Conservation (phyloP, 1,284 basidiomycete species). For the Jaminaea rosea region DNA sequence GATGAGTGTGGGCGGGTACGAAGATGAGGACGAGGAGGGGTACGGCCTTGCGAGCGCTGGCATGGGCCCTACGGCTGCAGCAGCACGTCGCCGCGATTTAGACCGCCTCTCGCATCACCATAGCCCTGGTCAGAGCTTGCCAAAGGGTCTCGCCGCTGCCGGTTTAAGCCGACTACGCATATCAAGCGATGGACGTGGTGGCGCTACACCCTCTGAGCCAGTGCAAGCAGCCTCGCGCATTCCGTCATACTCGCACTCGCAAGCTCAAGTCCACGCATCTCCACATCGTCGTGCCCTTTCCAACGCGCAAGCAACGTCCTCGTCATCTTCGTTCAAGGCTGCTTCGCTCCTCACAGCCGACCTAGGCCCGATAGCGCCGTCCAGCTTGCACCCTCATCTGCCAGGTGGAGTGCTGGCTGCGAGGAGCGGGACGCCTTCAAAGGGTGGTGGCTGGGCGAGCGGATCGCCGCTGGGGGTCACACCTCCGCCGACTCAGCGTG, state of each 20-base stretch:
- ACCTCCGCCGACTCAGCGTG: neutral
- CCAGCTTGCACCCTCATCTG: constrained; percentile 21
- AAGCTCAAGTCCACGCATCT: constrained; percentile 17
- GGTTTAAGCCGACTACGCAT: constrained; percentile 63
- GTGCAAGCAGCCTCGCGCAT: constrained; percentile 1
- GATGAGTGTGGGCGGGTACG: too few species aligned
- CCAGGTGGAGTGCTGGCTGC: neutral
- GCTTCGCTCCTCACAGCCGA: too few species aligned
- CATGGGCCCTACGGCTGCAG: neutral
- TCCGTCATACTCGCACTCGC: constrained; percentile 6
- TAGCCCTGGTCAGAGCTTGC: constrained; percentile 74
- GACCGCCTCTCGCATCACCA: constrained; percentile 51
- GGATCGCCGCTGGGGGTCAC: neutral
- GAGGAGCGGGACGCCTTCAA: neutral
- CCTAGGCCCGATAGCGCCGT: constrained; percentile 33
- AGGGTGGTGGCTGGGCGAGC: neutral
- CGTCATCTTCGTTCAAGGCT: too few species aligned
- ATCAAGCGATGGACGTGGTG: neutral
- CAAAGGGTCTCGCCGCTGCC: constrained; percentile 74
- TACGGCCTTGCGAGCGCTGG: too few species aligned
- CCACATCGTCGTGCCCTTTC: too few species aligned
- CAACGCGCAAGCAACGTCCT: too few species aligned
- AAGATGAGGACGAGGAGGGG: too few species aligned
- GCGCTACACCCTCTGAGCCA: neutral
- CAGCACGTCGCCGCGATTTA: neutral